A percentile compares a stretch with the other conserved stretches of the same genome.
These are phyloP conservation scores for Hanseniaspora lachancei DNA, from an alignment of 805 yeast genomes.

Conservation along the genomic window DNA sequence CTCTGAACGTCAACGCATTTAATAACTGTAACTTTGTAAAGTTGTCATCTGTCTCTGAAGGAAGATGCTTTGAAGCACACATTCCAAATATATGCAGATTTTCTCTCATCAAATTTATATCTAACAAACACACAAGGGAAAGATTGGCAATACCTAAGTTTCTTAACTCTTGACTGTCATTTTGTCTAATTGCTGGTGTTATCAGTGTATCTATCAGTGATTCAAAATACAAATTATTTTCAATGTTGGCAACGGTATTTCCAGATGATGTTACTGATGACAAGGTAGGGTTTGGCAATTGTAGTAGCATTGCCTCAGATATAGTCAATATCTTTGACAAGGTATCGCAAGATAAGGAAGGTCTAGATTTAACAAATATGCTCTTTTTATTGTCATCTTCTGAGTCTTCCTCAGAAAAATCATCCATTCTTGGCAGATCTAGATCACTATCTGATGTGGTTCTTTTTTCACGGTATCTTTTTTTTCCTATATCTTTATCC, in stretches of 20 bases:
- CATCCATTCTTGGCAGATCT: conserved; percentile 18
- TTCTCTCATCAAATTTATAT: conserved; percentile 48
- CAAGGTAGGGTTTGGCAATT: conserved; percentile 43
- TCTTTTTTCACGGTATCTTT: conserved; percentile 6
- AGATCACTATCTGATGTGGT: background rate
- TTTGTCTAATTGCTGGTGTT: conserved; percentile 59
- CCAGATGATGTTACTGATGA: conserved; percentile 55
- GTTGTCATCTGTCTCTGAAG: conserved; percentile 23
- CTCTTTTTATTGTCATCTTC: conserved; percentile 18
- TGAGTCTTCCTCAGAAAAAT: conserved; percentile 17
- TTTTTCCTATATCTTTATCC: conserved; percentile 15
- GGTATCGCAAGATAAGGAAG: conserved; percentile 15
- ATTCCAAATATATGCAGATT: conserved; percentile 55
- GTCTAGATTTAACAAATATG: conserved; percentile 19
- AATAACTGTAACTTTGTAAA: background rate
- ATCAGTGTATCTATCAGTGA: conserved; percentile 67
- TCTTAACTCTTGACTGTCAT: conserved; percentile 36
- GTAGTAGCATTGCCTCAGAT: conserved; percentile 30
- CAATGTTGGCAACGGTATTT: conserved; percentile 49
- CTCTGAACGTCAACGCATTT: conserved; percentile 29
- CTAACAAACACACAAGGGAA: conserved; percentile 68
- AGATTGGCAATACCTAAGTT: conserved; percentile 60
- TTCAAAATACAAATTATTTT: conserved; percentile 45
- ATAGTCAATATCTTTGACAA: conserved; percentile 21
- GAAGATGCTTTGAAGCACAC: conserved; percentile 55